Evolutionary conservation across 2,329 filamentous ascomycete species (phyloP), one percentile per base, ranked within the genome.

Genomic region (Helicocarpus griseus): DNA sequence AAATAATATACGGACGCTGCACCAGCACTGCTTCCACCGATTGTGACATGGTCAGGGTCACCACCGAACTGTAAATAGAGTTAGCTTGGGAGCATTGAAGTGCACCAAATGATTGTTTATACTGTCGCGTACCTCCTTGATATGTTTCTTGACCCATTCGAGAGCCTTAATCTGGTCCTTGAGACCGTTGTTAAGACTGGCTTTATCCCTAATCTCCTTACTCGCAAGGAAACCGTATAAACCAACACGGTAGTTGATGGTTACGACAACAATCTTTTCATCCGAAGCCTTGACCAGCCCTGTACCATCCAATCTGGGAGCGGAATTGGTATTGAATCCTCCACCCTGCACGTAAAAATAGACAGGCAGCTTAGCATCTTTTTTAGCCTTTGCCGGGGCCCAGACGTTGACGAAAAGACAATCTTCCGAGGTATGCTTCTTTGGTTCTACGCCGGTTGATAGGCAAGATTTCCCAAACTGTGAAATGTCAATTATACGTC

Each of bases 241-340:
- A 0, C 86, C 86, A 9, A 90, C 84, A 4, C 87, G 81, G 63
- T 90, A 89, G 67, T 89, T 89, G 67, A 87, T 77, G 8, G 76
- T 83, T 1, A 90, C 83, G 0, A 88, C 79, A 0, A 90, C 69
- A 24, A 89, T 82, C 44, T 78, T 73, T 52, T 77, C 69, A 35
- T 75, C 72, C 17, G 79, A 78, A 0, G 81, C 82, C 28, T 73
- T 63, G 26, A 83, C 73, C n/a, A 89, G 66, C 0, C 77, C 79
- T 1, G 74, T 76, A 0, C 79, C 83, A 56, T 87, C 79, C 57
- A 78, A 74, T 54, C 83, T 77, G 1, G 76, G 61, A 52, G 78
- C 80, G 53, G 82, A 78, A 54, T 83, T 76, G 1, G 71, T 60
- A 51, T 78, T 80, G 63, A 83, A 83, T 0, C 81, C 82, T 2